Base-by-base conservation (phyloP, 176 grass and related monocot species). In the Guadua angustifolia region DNA sequence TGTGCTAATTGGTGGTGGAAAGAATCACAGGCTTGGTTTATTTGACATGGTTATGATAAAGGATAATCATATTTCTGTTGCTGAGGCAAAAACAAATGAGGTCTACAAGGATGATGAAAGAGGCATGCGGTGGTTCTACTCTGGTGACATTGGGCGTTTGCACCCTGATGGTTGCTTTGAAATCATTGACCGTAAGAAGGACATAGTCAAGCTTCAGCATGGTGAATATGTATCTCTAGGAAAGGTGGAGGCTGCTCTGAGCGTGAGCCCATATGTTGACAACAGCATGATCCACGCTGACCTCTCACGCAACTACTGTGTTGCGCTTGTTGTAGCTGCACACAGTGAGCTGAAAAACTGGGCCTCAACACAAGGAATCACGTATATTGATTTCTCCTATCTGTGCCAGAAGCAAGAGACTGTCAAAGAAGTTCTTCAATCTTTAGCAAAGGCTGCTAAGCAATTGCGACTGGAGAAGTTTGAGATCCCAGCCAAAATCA, bases 201-300 rank as follows among this genome's bases (percentile, higher is more conserved):
- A 95, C 52, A 99, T 95, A 71, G 96, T 99, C 29, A 99, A 99
- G 71, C 96, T 99, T 80, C 91, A 94, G 60, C 96, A 99, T 58
- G 96, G 93, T 86, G 93, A 99, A 99, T 99, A 99, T 74, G 87
- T 99, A 64, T 99, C 96, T 55, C 78, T 99, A 50, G 93, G 91
- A 89, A 99, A 99, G 96, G 91, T 99, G 66, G 96, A 99, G 51
- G 80, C 93, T 51, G 71, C 58, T 74, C 61, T 99, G 75, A 90
- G 94, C 32, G 84, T 87, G 35, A 90, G 93, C 72, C 81, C 89
- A 4, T 99, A 95, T 50, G 89, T 92, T 40, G 93, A 94, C 80
- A 93, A 89, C 81, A 90, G 95, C 88, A 99, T 99, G 89, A 19
- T 99, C 46, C 93, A 95, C 71, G 93, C 91, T 3, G 89, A 94